Evolutionary conservation across 768 basidiomycete species (phyloP), one percentile per base, ranked within the genome.

Genomic region (Strobilomyces dryophilus): DNA sequence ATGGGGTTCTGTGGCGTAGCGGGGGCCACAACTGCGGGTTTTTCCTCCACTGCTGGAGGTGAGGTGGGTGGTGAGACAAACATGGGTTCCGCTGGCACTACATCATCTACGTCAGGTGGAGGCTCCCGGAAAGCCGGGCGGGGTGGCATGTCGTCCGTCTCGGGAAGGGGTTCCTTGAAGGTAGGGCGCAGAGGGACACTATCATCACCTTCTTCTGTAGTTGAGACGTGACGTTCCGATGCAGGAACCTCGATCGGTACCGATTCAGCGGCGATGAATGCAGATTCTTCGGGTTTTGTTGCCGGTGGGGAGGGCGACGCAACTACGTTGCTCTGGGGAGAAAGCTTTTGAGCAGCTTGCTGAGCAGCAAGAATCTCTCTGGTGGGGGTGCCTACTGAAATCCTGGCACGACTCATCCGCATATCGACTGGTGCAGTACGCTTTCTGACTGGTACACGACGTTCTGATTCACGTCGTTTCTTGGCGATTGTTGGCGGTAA

Each of bases 361-460:
- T 92, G 85, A 34, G 82, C 84, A 14, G 82, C 83, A 17, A 92
- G 78, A 14, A 90, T 73, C 54, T 91, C 85, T 55, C 82, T 77
- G 3, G 82, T 73, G 56, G 92, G 87, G 4, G 79, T 79, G 24
- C 84, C 87, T 4, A 81, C 78, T 3, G 88, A 86, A 49, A 95
- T 82, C 51, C 79, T 79, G 59, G 83, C 82, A 56, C 93, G 79
- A 59, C 86, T 92, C 68, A 92, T 77, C 44, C 93, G 86, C 84
- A 94, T 87, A 67, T 97, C 94, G 43, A 95, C 73, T 0, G 86
- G 85, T 0, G 88, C 87, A 3, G 94, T 95, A 49, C 90, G 88
- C 64, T 94, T 95, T 39, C 93, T 79, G 21, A 84, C 65, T 12
- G 91, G 94, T 42, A 89, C 76, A 55, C 85, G 89, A 43, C 94